Conservation (phyloP, 495 filamentous ascomycete species). For the Penicillium samsonianum region DNA sequence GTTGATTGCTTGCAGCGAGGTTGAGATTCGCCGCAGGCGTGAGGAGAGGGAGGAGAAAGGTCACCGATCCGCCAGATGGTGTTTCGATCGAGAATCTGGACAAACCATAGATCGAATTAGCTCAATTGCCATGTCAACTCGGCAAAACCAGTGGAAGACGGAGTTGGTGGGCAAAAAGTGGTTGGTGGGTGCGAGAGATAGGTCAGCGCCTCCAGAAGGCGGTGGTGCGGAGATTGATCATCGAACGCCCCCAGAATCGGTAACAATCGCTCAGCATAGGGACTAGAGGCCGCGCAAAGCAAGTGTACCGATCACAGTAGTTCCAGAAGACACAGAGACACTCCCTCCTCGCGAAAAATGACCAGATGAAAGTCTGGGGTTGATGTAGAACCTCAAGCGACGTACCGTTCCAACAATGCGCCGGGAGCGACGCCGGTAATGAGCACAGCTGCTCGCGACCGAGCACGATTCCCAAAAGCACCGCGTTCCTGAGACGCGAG, state of each 20-base stretch:
- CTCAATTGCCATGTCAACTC: conserved; percentile 30
- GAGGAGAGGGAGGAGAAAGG: conserved; percentile 24
- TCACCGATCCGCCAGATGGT: conserved; percentile 21
- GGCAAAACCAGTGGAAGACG: conserved; percentile 3
- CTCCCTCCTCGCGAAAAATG: conserved; percentile 1
- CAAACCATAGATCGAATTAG: conserved; percentile 24
- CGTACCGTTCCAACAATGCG: conserved; percentile 51
- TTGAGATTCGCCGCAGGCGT: conserved; percentile 21
- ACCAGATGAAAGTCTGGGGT: conserved; percentile 8
- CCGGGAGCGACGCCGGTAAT: conserved; percentile 37
- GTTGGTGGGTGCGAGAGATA: conserved; percentile 28
- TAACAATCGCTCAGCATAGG: conserved; percentile 24
- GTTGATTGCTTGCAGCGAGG: conserved; percentile 19
- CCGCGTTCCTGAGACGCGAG: conserved; percentile 24
- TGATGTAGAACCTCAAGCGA: conserved; percentile 30
- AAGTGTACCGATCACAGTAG: conserved; percentile 7
- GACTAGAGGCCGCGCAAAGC: conserved; percentile 29
- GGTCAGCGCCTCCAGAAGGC: conserved; percentile 42
- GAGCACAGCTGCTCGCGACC: conserved; percentile 44
- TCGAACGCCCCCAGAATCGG: conserved; percentile 40
- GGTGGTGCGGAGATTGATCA: conserved; percentile 52
- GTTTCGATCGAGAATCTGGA: conserved; percentile 20
- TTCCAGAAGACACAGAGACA: background rate
- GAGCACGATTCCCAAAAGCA: conserved; percentile 38
- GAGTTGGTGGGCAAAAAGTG: conserved; percentile 18